Conservation (phyloP, 1,139 yeast species). For the Sugiyamaella novakii region DNA sequence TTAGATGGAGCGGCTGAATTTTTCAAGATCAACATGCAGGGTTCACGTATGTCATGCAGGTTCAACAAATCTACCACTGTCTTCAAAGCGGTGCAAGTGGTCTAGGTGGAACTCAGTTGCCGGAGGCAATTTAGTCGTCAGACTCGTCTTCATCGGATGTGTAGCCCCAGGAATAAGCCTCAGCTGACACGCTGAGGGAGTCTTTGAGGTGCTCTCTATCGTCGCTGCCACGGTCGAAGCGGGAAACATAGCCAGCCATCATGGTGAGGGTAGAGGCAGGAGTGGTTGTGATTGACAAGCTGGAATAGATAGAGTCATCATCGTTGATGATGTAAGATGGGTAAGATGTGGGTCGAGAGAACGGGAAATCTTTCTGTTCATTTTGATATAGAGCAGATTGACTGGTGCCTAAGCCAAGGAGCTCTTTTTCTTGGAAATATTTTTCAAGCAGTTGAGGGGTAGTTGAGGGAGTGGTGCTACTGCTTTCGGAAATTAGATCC, state of each 20-base stretch:
- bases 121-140: constrained; percentile 6
- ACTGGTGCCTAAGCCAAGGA: constrained; percentile 30
- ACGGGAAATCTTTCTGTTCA: constrained; percentile 23
- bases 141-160: constrained; percentile 45
- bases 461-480: neutral
- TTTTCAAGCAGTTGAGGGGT: constrained; percentile 24
- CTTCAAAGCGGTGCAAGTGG: neutral
- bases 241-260: constrained; percentile 52
- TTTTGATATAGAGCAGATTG: constrained; percentile 16
- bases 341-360: constrained; percentile 30
- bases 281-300: constrained; percentile 51
- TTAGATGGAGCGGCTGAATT: constrained; percentile 21
- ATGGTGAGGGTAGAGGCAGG: constrained; percentile 51
- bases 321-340: constrained; percentile 30
- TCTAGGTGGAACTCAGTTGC: neutral
- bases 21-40: constrained; percentile 13
- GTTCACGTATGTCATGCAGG: neutral
- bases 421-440: constrained; percentile 24
- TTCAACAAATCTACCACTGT: no score
- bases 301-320: constrained; percentile 38
- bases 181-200: constrained; percentile 51
- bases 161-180: constrained; percentile 62
- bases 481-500: constrained; percentile 15
- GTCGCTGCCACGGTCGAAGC: constrained; percentile 46
- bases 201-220: constrained; percentile 69